A percentile compares a stretch with the other conserved stretches of the same genome.
Conservation (phyloP, 768 basidiomycete genomes). For the Paxillus involutus region DNA sequence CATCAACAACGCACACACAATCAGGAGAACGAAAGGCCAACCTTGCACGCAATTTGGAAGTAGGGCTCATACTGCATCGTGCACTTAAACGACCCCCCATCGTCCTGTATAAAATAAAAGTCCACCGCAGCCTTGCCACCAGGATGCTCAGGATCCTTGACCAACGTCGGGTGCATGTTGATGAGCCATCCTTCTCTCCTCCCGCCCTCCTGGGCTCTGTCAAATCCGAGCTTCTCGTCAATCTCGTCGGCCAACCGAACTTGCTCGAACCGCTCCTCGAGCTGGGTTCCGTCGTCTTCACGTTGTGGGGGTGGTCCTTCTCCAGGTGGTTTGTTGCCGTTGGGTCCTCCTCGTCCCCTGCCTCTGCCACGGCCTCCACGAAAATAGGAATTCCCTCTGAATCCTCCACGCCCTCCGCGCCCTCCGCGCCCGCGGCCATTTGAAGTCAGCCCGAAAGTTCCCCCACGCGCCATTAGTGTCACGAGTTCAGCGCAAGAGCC, state of each 20-base stretch:
- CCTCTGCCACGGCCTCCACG: constrained; percentile 54
- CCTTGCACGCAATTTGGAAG: constrained; percentile 91
- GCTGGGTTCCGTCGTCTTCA: constrained; percentile 88
- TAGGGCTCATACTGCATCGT: constrained; percentile 94
- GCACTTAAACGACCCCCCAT: constrained; percentile 94
- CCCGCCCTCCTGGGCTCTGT: constrained; percentile 73
- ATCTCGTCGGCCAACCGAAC: constrained; percentile 77
- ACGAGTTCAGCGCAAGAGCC: not conserved
- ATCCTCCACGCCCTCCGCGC: constrained; percentile 38
- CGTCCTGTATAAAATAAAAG: constrained; percentile 96
- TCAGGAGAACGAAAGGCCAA: constrained; percentile 32
- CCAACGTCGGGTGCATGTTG: constrained; percentile 97
- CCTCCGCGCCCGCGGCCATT: constrained; percentile 40
- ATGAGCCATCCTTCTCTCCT: constrained; percentile 90
- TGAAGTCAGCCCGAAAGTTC: constrained; percentile 56
- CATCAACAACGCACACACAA: constrained; percentile 1
- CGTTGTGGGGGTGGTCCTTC: constrained; percentile 58
- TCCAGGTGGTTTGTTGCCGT: constrained; percentile 30
- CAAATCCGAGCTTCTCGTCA: constrained; percentile 92
- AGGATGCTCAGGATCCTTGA: constrained; percentile 84
- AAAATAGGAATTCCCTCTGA: constrained; percentile 32
- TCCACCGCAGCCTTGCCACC: constrained; percentile 90
- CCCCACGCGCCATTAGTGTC: constrained; percentile 43
- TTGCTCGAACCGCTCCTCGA: constrained; percentile 84
- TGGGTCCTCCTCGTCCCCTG: constrained; percentile 34